phyloP scores from a whole-genome alignment of 1,284 basidiomycete species.

The Papiliotrema terrestris region DNA sequence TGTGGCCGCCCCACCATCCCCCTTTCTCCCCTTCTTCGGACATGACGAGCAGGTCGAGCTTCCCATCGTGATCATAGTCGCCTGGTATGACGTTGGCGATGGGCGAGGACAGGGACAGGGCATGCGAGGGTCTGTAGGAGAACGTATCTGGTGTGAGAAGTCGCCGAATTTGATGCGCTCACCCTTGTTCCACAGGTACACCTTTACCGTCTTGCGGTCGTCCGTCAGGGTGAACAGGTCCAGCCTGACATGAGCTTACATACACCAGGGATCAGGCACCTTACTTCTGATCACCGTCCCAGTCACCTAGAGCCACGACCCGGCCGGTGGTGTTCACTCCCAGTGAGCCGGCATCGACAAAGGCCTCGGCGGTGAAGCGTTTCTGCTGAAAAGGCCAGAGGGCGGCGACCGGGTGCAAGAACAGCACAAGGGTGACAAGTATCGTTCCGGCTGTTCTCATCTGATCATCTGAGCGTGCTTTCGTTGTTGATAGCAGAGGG shows the following conservation, averaged over 20 bases:
- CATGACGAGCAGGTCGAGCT: constrained; percentile 86
- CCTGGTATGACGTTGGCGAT: constrained; percentile 76
- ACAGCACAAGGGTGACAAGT: neutral
- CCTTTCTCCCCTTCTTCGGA: constrained; percentile 54
- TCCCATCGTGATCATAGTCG: constrained; percentile 89
- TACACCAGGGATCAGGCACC: constrained; percentile 34
- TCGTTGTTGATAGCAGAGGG: neutral
- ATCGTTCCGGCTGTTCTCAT: neutral
- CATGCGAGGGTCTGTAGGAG: constrained; percentile 36
- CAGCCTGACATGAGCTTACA: constrained; percentile 53
- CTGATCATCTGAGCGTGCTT: neutral
- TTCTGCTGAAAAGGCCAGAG: constrained; percentile 80
- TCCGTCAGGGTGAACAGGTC: constrained; percentile 73
- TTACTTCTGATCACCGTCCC: constrained; percentile 91
- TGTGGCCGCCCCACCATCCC: constrained; percentile 48
- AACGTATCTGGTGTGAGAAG: constrained; percentile 49
- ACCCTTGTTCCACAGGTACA: constrained; percentile 86
- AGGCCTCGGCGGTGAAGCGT: constrained; percentile 78
- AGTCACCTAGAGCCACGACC: constrained; percentile 87
- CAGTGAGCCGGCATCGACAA: constrained; percentile 75
- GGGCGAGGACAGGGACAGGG: constrained; percentile 23
- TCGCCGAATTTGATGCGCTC: constrained; percentile 20
- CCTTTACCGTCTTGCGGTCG: constrained; percentile 67
- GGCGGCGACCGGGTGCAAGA: constrained; percentile 1
- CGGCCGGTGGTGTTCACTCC: constrained; percentile 64